Evolutionary conservation across 2,329 filamentous ascomycete genomes (phyloP).

Genomic region (Aspergillus sojae): DNA sequence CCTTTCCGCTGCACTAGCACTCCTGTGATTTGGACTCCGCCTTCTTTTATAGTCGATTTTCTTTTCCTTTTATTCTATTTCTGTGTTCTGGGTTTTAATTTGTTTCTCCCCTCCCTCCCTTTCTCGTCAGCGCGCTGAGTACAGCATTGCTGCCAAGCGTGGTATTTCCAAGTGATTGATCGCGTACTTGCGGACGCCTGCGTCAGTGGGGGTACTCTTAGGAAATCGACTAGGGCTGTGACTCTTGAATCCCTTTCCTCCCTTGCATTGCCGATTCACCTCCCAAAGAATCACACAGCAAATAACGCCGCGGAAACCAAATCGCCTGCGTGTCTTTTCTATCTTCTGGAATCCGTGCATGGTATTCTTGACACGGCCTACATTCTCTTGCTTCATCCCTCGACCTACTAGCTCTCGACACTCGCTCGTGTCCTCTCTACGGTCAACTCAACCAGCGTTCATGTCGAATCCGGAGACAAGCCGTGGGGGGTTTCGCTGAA

Average conservation of each 20-base stretch:
- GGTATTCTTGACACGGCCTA: constrained; percentile 18
- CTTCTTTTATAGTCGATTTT: constrained; percentile 10
- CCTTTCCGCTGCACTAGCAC: constrained; percentile 20
- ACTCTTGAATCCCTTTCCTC: constrained; percentile 28
- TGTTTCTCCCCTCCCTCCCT: constrained; percentile 2
- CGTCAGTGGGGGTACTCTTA: constrained; percentile 25
- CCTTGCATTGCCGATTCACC: constrained; percentile 26
- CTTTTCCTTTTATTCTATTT: constrained; percentile 2
- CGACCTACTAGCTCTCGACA: constrained; percentile 2
- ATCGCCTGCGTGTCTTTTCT: constrained; percentile 23
- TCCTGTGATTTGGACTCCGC: constrained; percentile 22
- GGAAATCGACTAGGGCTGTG: constrained; percentile 26
- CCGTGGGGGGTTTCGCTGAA: constrained; percentile 34
- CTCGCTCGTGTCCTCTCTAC: constrained; percentile 20
- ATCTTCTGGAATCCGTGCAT: constrained; percentile 23
- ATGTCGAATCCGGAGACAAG: constrained; percentile 28
- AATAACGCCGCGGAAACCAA: constrained; percentile 17
- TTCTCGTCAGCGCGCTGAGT: constrained; percentile 13
- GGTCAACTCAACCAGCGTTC: constrained; percentile 26
- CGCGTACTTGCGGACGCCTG: constrained; percentile 29
- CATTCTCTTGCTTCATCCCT: constrained; percentile 11
- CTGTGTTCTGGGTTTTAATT: neutral
- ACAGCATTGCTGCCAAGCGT: constrained; percentile 31
- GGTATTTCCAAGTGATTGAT: constrained; percentile 24
- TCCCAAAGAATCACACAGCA: constrained; percentile 14